Conservation (phyloP, 768 basidiomycete genomes). For the Auricularia heimuer region DNA sequence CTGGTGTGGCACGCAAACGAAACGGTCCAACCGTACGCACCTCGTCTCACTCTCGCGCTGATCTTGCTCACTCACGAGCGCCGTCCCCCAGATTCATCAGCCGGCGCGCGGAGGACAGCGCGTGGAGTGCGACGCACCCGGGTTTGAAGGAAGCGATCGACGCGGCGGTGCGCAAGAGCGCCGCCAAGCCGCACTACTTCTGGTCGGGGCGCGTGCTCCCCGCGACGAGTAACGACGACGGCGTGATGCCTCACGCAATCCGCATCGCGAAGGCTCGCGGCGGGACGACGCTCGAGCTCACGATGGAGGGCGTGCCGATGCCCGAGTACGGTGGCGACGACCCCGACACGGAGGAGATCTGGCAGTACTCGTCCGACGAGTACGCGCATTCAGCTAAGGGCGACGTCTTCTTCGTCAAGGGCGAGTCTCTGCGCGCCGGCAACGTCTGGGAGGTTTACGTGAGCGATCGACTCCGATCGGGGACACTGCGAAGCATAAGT, state of each 20-base stretch:
- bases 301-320: background rate
- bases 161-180: background rate
- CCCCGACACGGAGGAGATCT: background rate
- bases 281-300: slow-evolving; percentile 1
- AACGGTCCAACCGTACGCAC: background rate
- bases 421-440: background rate
- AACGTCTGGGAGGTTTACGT: background rate
- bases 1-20: background rate
- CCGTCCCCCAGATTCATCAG: background rate
- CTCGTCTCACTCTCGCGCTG: background rate
- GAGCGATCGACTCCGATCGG: background rate
- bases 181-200: background rate
- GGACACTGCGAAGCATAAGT: too few species aligned
- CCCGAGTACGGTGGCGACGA: background rate
- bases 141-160: background rate
- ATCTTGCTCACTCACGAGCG: background rate
- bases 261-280: background rate
- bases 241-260: background rate
- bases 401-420: background rate
- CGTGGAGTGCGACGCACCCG: background rate
- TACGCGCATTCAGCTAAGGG: background rate
- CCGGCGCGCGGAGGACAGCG: background rate
- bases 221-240: background rate
- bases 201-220: background rate
- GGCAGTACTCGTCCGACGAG: slow-evolving; percentile 1